Evolutionary conservation across 495 filamentous ascomycete genomes (phyloP), one percentile per base, ranked within the genome.

Genomic region (Neurospora cerealis): DNA sequence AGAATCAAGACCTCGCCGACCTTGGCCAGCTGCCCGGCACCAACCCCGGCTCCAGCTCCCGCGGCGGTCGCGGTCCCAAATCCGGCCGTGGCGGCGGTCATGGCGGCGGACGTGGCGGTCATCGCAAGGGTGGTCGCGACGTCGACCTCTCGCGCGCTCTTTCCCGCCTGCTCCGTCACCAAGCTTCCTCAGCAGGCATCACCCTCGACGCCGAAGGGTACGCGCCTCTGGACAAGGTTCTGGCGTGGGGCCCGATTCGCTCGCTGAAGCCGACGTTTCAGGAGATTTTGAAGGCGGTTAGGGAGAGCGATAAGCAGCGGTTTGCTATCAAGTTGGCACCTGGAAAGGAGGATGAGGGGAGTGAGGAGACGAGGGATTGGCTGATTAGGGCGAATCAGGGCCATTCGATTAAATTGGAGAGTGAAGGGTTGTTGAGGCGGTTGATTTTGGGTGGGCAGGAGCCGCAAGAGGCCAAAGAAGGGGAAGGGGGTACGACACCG

Each of bases 351-450:
- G 38, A 38, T 0, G 37, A 38, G 9, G 89, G 92, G 0, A 79
- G 87, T 17, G 28, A 19, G 28, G 83, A 91, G 46, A 88, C 93
- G 0, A 79, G 87, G 2, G 83, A 92, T 79, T 98, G 89, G 85
- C 84, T 97, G 17, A 97, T 99, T 84, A 94, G 96, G 78, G 96
- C 96, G 2, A 96, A 93, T 75, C 96, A 99, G 83, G 96, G 96
- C 69, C 96, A 98, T 84, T 88, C 85, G 77, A 88, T 94, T 80
- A 85, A 84, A 69, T 82, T 99, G 60, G 89, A 91, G 32, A 88
- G 88, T 37, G 89, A 90, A 34, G 86, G 86, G 0, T 86, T 96
- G 19, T 89, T 96, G 17, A 87, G 85, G 21, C 89, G 90, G 15
- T 81, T 98, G 75, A 91, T 83, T 28, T 80, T 81, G 32, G 78